Percentiles rank a stretch among this genome's conserved stretches.
phyloP scores from a whole-genome alignment of 2,329 filamentous ascomycete species.

The Trichoderma brevicompactum region DNA sequence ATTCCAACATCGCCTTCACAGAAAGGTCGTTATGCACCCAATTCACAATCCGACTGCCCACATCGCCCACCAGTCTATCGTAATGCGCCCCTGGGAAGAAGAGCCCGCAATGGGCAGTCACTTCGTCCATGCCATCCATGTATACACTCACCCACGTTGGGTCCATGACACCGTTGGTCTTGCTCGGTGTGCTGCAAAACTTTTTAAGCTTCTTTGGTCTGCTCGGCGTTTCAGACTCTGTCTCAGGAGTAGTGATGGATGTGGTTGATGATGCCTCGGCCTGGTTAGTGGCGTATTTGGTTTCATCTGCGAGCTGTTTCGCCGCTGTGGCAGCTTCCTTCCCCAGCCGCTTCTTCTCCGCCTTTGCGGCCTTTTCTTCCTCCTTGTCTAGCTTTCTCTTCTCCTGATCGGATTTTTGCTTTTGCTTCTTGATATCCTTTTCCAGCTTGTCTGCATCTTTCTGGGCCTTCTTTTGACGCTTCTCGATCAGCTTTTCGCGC shows the following conservation, averaged over 20 bases:
- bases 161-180: conserved; percentile 61
- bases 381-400: conserved; percentile 38
- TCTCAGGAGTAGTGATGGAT: conserved; percentile 21
- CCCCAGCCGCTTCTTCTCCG: conserved; percentile 41
- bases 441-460: conserved; percentile 49
- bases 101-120: conserved; percentile 80
- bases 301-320: conserved; percentile 34
- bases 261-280: conserved; percentile 19
- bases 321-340: conserved; percentile 38
- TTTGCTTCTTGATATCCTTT: conserved; percentile 39
- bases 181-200: conserved; percentile 75
- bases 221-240: conserved; percentile 20
- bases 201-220: conserved; percentile 64
- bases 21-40: conserved; percentile 71
- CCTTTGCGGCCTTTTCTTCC: conserved; percentile 45
- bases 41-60: conserved; percentile 65
- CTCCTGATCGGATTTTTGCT: conserved; percentile 36
- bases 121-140: conserved; percentile 84
- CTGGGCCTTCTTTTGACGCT: conserved; percentile 52
- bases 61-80: conserved; percentile 75
- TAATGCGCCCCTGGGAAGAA: conserved; percentile 78
- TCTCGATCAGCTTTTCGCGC: conserved; percentile 62
- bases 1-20: conserved; percentile 45
- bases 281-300: neutral
- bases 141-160: conserved; percentile 76